Evolutionary conservation across 106 monocot species (phyloP).

Genomic region (Dioscorea zingiberensis): DNA sequence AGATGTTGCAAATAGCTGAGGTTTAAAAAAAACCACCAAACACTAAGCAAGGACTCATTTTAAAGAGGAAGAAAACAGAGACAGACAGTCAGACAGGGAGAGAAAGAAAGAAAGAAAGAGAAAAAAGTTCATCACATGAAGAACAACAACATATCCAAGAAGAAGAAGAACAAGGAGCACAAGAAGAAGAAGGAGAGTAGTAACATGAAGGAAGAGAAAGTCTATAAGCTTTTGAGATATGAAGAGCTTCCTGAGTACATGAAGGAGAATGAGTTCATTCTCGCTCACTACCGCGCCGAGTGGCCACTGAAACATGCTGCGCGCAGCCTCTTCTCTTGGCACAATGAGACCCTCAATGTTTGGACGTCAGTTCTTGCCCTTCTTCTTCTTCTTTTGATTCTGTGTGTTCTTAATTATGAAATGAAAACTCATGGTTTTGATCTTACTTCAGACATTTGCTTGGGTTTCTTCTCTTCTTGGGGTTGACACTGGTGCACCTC

Average conservation of each 20-base stretch:
- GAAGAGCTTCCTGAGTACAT: constrained; percentile 92
- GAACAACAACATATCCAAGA: not conserved
- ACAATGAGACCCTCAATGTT: constrained; percentile 91
- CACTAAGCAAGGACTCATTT: not conserved
- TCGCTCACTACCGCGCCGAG: constrained; percentile 62
- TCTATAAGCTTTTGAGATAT: constrained; percentile 37
- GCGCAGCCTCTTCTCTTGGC: constrained; percentile 90
- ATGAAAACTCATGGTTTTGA: not conserved
- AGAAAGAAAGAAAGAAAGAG: too few species aligned
- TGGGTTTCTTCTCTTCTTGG: constrained; percentile 78
- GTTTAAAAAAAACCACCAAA: not conserved
- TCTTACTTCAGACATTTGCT: constrained; percentile 56
- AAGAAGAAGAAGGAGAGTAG: constrained; percentile 2
- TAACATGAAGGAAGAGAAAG: not conserved
- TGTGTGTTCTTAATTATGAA: not conserved
- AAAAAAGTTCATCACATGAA: not conserved
- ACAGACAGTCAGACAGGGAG: too few species aligned
- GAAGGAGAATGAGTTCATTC: constrained; percentile 95
- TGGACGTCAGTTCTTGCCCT: constrained; percentile 82
- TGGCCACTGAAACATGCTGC: constrained; percentile 61
- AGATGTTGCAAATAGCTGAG: not conserved
- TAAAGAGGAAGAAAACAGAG: too few species aligned
- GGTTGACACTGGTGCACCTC: constrained; percentile 59
- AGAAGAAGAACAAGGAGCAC: not conserved
- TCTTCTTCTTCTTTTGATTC: not conserved